Evolutionary conservation across 768 basidiomycete genomes (phyloP).

Genomic region (Lactarius sanguifluus): DNA sequence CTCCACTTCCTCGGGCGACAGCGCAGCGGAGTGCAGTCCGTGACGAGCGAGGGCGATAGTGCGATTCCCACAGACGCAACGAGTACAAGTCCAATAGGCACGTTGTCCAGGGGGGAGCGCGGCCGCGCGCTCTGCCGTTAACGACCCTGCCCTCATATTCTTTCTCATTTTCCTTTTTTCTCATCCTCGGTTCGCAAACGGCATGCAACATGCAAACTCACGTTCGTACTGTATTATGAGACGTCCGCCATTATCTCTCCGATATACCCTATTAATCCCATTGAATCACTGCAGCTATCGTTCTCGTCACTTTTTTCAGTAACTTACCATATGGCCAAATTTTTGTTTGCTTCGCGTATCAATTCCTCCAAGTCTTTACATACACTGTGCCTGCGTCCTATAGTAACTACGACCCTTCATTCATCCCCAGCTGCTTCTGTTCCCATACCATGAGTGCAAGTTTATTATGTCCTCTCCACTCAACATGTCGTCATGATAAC

Average conservation of each 20-base stretch:
- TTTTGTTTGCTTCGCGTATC: neutral
- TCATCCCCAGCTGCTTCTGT: neutral
- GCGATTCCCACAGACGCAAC: neutral
- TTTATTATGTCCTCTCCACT: neutral
- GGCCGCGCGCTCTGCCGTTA: conserved; percentile 3
- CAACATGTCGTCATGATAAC: neutral
- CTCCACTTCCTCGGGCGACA: conserved; percentile 10
- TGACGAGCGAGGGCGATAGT: conserved; percentile 20
- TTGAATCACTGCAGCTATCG: neutral
- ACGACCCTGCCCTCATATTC: neutral
- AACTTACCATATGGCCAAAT: neutral
- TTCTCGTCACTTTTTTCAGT: conserved; percentile 1
- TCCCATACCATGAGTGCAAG: neutral
- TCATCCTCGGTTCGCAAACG: conserved; percentile 1
- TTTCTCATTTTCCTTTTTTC: neutral
- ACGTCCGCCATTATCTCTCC: neutral
- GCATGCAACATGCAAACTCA: conserved; percentile 1
- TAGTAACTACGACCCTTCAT: conserved; percentile 1
- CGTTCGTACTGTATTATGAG: neutral
- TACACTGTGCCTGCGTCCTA: conserved; percentile 4
- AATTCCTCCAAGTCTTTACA: neutral
- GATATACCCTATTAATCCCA: conserved; percentile 3
- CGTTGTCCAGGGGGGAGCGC: neutral
- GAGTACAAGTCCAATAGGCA: neutral
- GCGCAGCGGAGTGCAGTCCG: conserved; percentile 15